These are phyloP conservation scores for Pseudopyricularia javanii DNA, from an alignment of 2,329 filamentous ascomycete genomes.

Conservation along the genomic window DNA sequence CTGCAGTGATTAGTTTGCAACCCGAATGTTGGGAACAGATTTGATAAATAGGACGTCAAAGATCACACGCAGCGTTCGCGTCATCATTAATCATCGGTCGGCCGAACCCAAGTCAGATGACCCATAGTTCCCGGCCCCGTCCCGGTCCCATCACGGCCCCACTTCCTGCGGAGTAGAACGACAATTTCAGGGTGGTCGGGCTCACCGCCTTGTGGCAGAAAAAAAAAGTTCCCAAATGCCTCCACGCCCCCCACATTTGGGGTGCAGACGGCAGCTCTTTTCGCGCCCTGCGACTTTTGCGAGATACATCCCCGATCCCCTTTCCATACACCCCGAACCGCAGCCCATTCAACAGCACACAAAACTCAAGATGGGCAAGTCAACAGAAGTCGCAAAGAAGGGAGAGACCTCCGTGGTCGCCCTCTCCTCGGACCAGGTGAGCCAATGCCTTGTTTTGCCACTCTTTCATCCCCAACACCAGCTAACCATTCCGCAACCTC, in stretches of 20 bases:
- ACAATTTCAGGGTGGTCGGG: not conserved
- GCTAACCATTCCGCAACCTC: not conserved
- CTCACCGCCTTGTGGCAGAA: constrained; percentile 1
- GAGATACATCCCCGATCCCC: not conserved
- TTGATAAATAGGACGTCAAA: too few species aligned
- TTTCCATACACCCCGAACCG: not conserved
- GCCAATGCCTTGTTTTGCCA: not conserved
- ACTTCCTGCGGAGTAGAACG: not conserved
- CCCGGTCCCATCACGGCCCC: too few species aligned
- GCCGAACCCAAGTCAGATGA: not conserved
- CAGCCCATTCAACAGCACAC: not conserved
- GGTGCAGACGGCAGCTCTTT: not conserved
- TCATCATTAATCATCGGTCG: not conserved
- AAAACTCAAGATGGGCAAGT: constrained; percentile 1
- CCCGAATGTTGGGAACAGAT: too few species aligned
- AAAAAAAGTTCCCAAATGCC: constrained; percentile 1
- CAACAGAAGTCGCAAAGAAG: not conserved
- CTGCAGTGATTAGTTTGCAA: too few species aligned
- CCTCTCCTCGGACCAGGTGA: constrained; percentile 1
- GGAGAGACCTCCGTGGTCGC: not conserved
- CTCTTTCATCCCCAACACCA: not conserved
- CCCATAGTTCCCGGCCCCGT: not conserved
- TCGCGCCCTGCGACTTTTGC: not conserved
- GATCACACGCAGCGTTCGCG: too few species aligned
- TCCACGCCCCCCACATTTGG: not conserved